Percentiles rank a stretch among this genome's conserved stretches.
Conservation (phyloP, 2,329 filamentous ascomycete genomes). For the Epichloe brachyelytri region DNA sequence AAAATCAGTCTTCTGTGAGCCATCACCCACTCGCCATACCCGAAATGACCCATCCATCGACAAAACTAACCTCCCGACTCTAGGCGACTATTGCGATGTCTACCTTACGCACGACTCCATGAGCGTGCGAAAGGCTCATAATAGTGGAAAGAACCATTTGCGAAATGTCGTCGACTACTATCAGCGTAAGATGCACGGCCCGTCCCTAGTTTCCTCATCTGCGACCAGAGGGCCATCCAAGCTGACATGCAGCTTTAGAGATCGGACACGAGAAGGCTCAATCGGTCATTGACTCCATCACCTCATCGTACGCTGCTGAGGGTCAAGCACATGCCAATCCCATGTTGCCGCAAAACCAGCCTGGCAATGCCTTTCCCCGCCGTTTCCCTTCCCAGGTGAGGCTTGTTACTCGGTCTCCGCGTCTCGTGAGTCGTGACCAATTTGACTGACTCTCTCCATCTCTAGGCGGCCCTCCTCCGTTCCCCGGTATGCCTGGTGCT, state of each 20-base stretch:
- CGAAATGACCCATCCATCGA: background rate
- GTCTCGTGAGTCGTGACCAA: conserved; percentile 11
- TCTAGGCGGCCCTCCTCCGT: conserved; percentile 41
- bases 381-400: conserved; percentile 52
- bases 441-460: background rate
- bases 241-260: conserved; percentile 39
- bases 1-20: conserved; percentile 18
- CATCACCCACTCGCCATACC: background rate
- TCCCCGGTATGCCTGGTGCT: conserved; percentile 35
- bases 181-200: conserved; percentile 49
- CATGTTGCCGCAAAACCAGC: conserved; percentile 61
- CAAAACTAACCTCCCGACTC: conserved; percentile 17
- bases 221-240: background rate
- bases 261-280: conserved; percentile 98
- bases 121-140: conserved; percentile 98
- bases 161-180: conserved; percentile 98
- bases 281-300: conserved; percentile 96
- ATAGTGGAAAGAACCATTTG: conserved; percentile 89
- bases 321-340: conserved; percentile 79
- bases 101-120: conserved; percentile 99
- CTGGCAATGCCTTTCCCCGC: conserved; percentile 36
- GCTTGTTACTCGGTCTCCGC: conserved; percentile 11
- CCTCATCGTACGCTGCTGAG: conserved; percentile 86
- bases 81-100: conserved; percentile 96
- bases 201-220: background rate